phyloP scores from a whole-genome alignment of 2,329 filamentous ascomycete genomes.

The Dothiorella sarmentorum region DNA sequence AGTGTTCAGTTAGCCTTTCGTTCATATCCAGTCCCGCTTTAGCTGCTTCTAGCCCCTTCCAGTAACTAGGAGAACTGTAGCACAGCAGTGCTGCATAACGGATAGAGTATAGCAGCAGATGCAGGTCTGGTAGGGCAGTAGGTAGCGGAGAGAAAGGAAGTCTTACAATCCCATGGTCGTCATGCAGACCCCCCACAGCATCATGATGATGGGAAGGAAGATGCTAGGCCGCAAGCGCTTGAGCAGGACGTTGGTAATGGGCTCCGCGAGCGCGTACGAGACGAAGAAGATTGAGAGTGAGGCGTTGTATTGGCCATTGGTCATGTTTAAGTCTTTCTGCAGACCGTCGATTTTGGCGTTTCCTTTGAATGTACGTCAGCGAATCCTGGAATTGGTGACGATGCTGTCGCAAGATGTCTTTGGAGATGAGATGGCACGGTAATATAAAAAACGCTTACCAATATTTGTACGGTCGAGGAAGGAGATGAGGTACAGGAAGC shows the following conservation, averaged over 20 bases:
- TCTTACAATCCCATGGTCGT: conserved; percentile 63
- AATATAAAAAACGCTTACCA: background rate
- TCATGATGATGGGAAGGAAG: conserved; percentile 81
- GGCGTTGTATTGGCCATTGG: conserved; percentile 65
- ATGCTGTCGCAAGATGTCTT: background rate
- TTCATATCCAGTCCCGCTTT: too few relatives aligned
- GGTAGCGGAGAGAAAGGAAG: conserved; percentile 21
- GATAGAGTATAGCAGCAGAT: too few relatives aligned
- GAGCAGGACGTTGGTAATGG: conserved; percentile 73
- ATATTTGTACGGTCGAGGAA: conserved; percentile 74
- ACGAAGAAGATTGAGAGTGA: conserved; percentile 82
- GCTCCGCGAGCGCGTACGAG: conserved; percentile 76
- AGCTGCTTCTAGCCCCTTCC: too few relatives aligned
- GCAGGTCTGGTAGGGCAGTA: too few relatives aligned
- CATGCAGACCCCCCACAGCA: conserved; percentile 67
- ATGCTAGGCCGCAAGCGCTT: conserved; percentile 72
- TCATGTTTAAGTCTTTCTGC: conserved; percentile 59
- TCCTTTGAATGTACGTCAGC: conserved; percentile 40
- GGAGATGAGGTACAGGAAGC: conserved; percentile 68
- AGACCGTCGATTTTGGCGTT: conserved; percentile 63
- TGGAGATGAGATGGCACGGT: too few relatives aligned
- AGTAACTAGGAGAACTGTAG: too few relatives aligned
- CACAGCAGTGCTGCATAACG: too few relatives aligned
- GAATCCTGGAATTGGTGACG: background rate
- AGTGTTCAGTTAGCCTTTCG: background rate